These are phyloP conservation scores for Niveomyces coronatus DNA, from an alignment of 2,329 filamentous ascomycete genomes.

Conservation along the genomic window DNA sequence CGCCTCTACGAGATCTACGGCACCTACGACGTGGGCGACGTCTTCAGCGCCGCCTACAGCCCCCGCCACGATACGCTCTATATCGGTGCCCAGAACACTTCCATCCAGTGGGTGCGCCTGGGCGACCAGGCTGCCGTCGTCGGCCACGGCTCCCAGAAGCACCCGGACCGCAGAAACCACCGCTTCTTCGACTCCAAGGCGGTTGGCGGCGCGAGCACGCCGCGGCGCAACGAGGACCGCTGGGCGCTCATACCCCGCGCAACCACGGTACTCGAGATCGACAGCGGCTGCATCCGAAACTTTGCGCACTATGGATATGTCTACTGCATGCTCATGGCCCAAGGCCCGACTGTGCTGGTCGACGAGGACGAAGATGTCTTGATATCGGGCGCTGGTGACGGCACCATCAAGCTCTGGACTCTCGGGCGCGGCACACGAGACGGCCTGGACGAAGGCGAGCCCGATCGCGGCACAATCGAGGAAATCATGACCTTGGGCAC, in stretches of 20 bases:
- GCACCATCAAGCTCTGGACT: slow-evolving; percentile 88
- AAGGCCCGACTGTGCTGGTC: slow-evolving; percentile 55
- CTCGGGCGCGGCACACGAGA: slow-evolving; percentile 29
- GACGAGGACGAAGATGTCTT: slow-evolving; percentile 69
- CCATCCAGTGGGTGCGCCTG: slow-evolving; percentile 84
- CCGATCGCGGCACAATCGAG: slow-evolving; percentile 49
- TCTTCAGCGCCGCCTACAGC: slow-evolving; percentile 92
- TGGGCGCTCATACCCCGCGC: slow-evolving; percentile 44
- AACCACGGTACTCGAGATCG: slow-evolving; percentile 62
- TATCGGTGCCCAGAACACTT: slow-evolving; percentile 87
- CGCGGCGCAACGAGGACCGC: slow-evolving; percentile 53
- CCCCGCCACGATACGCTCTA: slow-evolving; percentile 71
- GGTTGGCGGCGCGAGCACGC: slow-evolving; percentile 70
- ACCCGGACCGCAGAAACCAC: slow-evolving; percentile 69
- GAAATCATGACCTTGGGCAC: slow-evolving; percentile 57
- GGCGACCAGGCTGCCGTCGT: slow-evolving; percentile 51
- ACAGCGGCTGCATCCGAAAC: slow-evolving; percentile 66
- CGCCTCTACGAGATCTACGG: slow-evolving; percentile 86
- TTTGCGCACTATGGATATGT: slow-evolving; percentile 95
- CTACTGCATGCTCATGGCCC: slow-evolving; percentile 86
- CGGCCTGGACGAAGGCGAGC: slow-evolving; percentile 24
- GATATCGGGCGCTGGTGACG: slow-evolving; percentile 86
- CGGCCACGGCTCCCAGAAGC: slow-evolving; percentile 52
- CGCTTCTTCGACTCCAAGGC: slow-evolving; percentile 89
- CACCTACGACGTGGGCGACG: slow-evolving; percentile 85